phyloP scores from a whole-genome alignment of 768 basidiomycete species.

The Leucocoprinus leucothites region DNA sequence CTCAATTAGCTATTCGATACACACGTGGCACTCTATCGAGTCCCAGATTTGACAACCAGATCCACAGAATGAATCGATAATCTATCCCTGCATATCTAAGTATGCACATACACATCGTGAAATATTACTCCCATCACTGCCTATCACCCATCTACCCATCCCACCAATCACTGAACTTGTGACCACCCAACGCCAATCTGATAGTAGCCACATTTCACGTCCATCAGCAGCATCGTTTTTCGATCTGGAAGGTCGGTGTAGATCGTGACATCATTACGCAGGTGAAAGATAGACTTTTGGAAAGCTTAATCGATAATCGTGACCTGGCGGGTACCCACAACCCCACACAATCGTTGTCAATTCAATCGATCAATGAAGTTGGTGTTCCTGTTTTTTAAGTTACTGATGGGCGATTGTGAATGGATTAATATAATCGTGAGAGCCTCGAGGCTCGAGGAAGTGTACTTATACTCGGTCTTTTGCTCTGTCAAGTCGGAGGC shows the following conservation, averaged over 20 bases:
- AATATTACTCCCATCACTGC: background rate
- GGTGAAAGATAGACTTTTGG: background rate
- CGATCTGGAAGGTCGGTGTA: background rate
- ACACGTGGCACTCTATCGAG: background rate
- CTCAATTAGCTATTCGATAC: background rate
- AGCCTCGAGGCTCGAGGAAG: background rate
- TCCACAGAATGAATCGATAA: background rate
- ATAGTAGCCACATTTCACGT: conserved; percentile 3
- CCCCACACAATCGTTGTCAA: background rate
- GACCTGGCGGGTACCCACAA: background rate
- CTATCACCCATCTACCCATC: background rate
- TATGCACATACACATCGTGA: too few species aligned
- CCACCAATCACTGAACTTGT: background rate
- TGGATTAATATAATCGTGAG: background rate
- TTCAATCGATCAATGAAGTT: too few species aligned
- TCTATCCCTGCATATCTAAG: background rate
- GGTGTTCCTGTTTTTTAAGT: too few species aligned
- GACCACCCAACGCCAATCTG: background rate
- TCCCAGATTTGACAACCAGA: background rate
- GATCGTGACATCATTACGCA: background rate
- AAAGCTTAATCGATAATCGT: background rate
- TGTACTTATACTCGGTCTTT: too few species aligned
- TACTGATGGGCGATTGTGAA: too few species aligned
- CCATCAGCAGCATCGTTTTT: background rate
- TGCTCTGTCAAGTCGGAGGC: too few species aligned